phyloP scores from a whole-genome alignment of 306 rosid species.

The Cicer judaicum region DNA sequence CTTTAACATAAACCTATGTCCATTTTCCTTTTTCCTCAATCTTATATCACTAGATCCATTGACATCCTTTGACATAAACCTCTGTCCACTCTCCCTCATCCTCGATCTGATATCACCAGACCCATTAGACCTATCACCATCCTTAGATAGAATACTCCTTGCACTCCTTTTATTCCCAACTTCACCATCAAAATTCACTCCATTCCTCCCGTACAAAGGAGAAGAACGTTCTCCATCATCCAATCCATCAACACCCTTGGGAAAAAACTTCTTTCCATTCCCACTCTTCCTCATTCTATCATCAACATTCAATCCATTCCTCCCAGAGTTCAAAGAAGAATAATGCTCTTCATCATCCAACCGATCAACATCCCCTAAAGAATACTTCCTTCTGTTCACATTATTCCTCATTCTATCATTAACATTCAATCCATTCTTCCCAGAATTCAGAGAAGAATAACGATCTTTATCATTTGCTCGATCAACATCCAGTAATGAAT shows the following conservation, averaged over 20 bases:
- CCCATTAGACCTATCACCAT: conserved; percentile 46
- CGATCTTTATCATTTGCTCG: conserved; percentile 12
- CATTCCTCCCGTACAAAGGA: conserved; percentile 36
- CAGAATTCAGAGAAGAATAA: conserved; percentile 31
- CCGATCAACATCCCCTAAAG: conserved; percentile 28
- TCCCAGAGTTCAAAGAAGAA: conserved; percentile 33
- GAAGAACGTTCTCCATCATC: conserved; percentile 41
- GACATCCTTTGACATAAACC: conserved; percentile 42
- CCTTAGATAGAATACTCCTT: conserved; percentile 44
- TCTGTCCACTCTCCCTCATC: conserved; percentile 48
- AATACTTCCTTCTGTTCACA: conserved; percentile 45
- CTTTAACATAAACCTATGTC: conserved; percentile 47
- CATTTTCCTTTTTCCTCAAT: conserved; percentile 43
- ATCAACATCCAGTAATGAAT: conserved; percentile 27
- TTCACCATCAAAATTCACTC: conserved; percentile 43
- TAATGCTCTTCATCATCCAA: conserved; percentile 25
- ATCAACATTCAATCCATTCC: conserved; percentile 42
- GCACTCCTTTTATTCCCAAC: conserved; percentile 47
- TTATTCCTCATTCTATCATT: conserved; percentile 43
- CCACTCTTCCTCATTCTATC: conserved; percentile 41
- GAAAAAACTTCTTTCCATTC: conserved; percentile 28
- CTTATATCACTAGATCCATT: conserved; percentile 48
- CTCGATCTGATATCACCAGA: conserved; percentile 48
- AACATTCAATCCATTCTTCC: conserved; percentile 38
- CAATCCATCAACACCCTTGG: conserved; percentile 31